Percentiles rank a stretch among this genome's conserved stretches.
Conservation (phyloP, 768 basidiomycete genomes). For the Lactarius pseudohatsudake region DNA sequence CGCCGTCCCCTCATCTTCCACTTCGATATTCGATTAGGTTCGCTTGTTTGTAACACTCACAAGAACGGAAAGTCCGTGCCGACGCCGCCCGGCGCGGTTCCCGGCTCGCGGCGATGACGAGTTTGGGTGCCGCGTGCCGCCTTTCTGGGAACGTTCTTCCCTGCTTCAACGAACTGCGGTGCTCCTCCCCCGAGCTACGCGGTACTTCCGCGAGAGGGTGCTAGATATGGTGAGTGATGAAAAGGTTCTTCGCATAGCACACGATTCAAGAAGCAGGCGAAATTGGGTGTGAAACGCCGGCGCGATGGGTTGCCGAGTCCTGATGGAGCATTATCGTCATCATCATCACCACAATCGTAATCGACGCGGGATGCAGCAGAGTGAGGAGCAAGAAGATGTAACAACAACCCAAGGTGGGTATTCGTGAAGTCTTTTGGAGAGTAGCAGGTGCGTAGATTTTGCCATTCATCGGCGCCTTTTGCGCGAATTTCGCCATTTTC, state of each 20-base stretch:
- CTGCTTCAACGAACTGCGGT: neutral
- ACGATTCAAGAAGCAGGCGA: neutral
- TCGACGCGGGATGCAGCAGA: neutral
- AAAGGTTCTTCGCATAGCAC: neutral
- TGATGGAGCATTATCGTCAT: conserved; percentile 4
- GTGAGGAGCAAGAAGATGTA: neutral
- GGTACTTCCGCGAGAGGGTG: conserved; percentile 25
- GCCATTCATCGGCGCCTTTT: conserved; percentile 18
- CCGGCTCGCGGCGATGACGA: conserved; percentile 1
- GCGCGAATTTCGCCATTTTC: conserved; percentile 21
- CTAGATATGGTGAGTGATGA: conserved; percentile 2
- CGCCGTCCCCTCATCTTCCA: neutral
- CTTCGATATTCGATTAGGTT: conserved; percentile 9
- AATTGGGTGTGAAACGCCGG: neutral
- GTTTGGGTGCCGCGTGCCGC: neutral
- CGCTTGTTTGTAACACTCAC: conserved; percentile 1
- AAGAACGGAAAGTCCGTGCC: conserved; percentile 6
- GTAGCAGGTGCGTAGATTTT: conserved; percentile 20
- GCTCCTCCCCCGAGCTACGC: neutral
- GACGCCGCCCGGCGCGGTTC: neutral
- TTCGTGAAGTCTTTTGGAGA: neutral
- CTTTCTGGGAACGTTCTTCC: conserved; percentile 1
- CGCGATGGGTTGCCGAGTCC: neutral
- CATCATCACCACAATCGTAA: neutral
- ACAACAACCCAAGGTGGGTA: neutral